Evolutionary conservation across 169 alveolate genomes (phyloP).

Genomic region (Plasmodium reichenowi): DNA sequence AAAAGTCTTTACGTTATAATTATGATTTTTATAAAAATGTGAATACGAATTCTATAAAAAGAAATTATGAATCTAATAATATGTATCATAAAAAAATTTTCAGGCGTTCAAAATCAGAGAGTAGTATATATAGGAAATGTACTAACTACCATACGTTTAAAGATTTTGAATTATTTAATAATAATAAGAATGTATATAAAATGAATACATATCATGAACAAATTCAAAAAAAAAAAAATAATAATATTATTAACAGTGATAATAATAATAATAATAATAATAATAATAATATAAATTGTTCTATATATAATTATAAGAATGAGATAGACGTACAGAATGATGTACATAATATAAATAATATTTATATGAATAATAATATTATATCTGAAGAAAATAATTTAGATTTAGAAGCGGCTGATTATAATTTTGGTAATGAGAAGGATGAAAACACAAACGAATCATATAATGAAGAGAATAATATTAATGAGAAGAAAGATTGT

Average conservation of each 20-base stretch:
- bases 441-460: too few species aligned
- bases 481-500: too few species aligned
- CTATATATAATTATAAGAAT: background rate
- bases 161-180: background rate
- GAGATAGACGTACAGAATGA: too few species aligned
- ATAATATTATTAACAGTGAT: background rate
- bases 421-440: too few species aligned
- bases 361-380: too few species aligned
- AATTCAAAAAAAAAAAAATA: background rate
- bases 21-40: constrained; percentile 43
- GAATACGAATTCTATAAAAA: background rate
- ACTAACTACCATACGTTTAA: background rate
- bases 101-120: constrained; percentile 42
- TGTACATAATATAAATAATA: too few species aligned
- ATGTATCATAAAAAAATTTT: constrained; percentile 13
- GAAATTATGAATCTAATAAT: background rate
- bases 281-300: background rate
- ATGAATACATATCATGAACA: background rate
- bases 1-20: constrained; percentile 48
- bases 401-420: too few species aligned
- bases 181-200: background rate
- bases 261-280: background rate
- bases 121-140: constrained; percentile 1
- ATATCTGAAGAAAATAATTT: too few species aligned
- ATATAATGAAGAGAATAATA: too few species aligned